phyloP scores from a whole-genome alignment of 176 grass and related monocot species.

The Eleusine coracana region DNA sequence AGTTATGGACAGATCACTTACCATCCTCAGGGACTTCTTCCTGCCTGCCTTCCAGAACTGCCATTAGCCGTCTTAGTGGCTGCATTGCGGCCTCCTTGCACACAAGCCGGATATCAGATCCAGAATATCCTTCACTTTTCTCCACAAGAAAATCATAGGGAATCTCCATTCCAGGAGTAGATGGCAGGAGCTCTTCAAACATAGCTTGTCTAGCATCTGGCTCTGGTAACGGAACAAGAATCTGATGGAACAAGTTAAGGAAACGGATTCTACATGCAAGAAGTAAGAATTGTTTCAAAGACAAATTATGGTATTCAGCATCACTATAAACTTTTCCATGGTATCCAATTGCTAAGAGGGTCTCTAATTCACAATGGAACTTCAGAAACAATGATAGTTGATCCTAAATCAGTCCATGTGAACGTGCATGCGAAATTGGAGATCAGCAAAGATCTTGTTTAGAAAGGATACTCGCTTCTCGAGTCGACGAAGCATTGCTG shows the following conservation, averaged over 20 bases:
- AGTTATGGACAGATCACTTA: constrained; percentile 50
- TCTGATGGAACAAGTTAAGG: constrained; percentile 61
- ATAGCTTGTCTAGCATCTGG: constrained; percentile 84
- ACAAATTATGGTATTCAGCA: not conserved
- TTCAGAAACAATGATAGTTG: not conserved
- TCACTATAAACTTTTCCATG: not conserved
- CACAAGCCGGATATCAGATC: constrained; percentile 87
- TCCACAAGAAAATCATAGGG: constrained; percentile 76
- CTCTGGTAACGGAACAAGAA: constrained; percentile 94
- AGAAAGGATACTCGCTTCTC: constrained; percentile 84
- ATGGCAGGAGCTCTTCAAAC: constrained; percentile 83
- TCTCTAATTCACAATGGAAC: not conserved
- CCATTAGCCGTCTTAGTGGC: constrained; percentile 80
- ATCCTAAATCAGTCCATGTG: not conserved
- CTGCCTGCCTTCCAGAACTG: constrained; percentile 61
- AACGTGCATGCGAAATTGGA: not conserved
- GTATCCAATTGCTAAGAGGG: not conserved
- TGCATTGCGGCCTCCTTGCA: constrained; percentile 99
- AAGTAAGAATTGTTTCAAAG: not conserved
- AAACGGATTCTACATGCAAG: not conserved
- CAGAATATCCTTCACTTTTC: constrained; percentile 88
- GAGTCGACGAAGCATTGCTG: constrained; percentile 84
- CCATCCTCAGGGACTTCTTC: constrained; percentile 70
- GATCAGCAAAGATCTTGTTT: not conserved
- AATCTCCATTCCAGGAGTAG: constrained; percentile 49